Percentiles rank a stretch among this genome's conserved stretches.
These are phyloP conservation scores for Ogataea hybrid DNA, from an alignment of 1,139 yeast genomes.

Conservation along the genomic window DNA sequence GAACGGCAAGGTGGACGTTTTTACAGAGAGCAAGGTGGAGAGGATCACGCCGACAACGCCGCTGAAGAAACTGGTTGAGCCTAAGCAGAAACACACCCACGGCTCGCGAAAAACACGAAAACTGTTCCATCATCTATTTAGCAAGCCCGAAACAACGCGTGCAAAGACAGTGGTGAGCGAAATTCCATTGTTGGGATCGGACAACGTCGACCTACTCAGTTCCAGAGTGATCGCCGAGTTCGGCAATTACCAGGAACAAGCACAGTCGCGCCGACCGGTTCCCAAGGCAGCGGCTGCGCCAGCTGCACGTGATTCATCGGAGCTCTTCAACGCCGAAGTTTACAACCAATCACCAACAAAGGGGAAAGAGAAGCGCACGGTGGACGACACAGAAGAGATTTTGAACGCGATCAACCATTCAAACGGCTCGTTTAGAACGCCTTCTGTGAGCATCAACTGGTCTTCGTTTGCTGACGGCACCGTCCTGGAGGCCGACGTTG, in stretches of 20 bases:
- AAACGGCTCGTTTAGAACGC: conserved; percentile 29
- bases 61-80: conserved; percentile 53
- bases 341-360: conserved; percentile 8
- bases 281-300: not conserved
- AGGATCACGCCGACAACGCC: conserved; percentile 65
- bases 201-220: conserved; percentile 68
- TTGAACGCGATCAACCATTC: conserved; percentile 17
- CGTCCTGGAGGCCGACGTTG: conserved; percentile 8
- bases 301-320: not conserved
- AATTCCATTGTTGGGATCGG: conserved; percentile 37
- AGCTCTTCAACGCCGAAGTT: conserved; percentile 3
- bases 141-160: conserved; percentile 1
- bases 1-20: conserved; percentile 49
- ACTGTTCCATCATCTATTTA: conserved; percentile 5
- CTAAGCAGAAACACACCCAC: conserved; percentile 14
- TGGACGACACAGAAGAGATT: conserved; percentile 16
- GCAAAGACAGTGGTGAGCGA: conserved; percentile 10
- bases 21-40: conserved; percentile 43
- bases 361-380: conserved; percentile 4
- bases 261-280: conserved; percentile 7
- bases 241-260: conserved; percentile 19
- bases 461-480: conserved; percentile 29
- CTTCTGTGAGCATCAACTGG: conserved; percentile 35
- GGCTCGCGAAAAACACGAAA: not conserved
- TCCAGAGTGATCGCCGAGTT: conserved; percentile 74